phyloP scores from a whole-genome alignment of 2,329 filamentous ascomycete species.

The Penicillium occitanis region DNA sequence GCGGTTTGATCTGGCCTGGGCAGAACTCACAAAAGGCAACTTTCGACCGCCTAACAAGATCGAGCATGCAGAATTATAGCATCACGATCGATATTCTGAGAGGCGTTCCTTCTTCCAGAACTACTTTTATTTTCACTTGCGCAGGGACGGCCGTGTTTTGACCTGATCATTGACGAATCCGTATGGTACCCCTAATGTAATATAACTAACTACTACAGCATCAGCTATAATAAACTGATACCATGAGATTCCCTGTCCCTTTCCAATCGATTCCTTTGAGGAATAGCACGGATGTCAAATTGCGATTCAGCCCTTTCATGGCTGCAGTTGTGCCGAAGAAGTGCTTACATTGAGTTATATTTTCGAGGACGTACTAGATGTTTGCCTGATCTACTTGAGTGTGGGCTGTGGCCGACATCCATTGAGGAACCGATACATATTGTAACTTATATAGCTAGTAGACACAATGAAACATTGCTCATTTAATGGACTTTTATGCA shows the following conservation, averaged over 20 bases:
- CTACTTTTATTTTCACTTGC: not conserved
- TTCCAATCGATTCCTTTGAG: not conserved
- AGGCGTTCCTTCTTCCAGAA: not conserved
- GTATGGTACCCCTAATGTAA: constrained; percentile 30
- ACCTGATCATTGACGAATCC: constrained; percentile 28
- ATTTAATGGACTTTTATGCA: not conserved
- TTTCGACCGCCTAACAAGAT: constrained; percentile 41
- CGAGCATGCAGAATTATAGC: constrained; percentile 46
- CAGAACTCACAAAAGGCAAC: constrained; percentile 54
- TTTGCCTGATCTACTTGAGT: constrained; percentile 35
- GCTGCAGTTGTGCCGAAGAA: constrained; percentile 98
- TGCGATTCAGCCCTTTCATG: constrained; percentile 81
- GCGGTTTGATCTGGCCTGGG: constrained; percentile 70
- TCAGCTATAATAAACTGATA: constrained; percentile 24
- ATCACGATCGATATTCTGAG: not conserved
- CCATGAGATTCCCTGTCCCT: not conserved
- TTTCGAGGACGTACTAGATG: constrained; percentile 47
- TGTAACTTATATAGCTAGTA: not conserved
- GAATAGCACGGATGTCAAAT: constrained; percentile 99
- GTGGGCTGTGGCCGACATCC: constrained; percentile 42
- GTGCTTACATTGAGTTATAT: constrained; percentile 74
- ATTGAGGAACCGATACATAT: constrained; percentile 48
- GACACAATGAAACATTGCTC: not conserved
- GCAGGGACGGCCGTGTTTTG: constrained; percentile 1
- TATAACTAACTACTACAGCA: constrained; percentile 28